A percentile compares a stretch with the other conserved stretches of the same genome.
Conservation (phyloP, 441 rosid genomes). For the Gossypium gossypioides region DNA sequence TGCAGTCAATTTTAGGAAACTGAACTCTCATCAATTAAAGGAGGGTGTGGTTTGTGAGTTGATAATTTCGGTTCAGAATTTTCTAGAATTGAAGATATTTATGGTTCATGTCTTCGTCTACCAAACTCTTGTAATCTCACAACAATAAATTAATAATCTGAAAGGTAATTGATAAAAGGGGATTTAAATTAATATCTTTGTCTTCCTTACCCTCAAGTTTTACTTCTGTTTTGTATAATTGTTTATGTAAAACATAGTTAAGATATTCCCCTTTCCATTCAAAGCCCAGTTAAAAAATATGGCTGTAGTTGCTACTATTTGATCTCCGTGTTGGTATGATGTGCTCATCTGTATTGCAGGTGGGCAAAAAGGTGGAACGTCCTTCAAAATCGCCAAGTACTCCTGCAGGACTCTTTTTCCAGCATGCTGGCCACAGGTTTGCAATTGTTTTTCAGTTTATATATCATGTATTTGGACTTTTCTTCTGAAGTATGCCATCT, state of each 20-base stretch:
- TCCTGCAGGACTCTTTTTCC: conserved; percentile 93
- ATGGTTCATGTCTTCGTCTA: background rate
- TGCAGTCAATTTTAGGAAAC: background rate
- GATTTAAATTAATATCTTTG: background rate
- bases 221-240: background rate
- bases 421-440: conserved; percentile 97
- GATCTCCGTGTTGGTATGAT: background rate
- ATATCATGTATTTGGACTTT: background rate
- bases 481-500: background rate
- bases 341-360: conserved; percentile 27
- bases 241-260: background rate
- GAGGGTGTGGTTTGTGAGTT: background rate
- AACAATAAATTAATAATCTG: background rate
- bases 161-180: background rate
- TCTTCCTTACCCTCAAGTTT: background rate
- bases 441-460: background rate
- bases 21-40: background rate
- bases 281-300: background rate
- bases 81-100: background rate
- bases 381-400: conserved; percentile 38
- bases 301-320: background rate
- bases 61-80: background rate
- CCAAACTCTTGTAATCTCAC: background rate
- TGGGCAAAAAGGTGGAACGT: conserved; percentile 60
- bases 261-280: background rate